Base-by-base conservation (phyloP, 2,329 filamentous ascomycete species). In the Fusarium clavum region DNA sequence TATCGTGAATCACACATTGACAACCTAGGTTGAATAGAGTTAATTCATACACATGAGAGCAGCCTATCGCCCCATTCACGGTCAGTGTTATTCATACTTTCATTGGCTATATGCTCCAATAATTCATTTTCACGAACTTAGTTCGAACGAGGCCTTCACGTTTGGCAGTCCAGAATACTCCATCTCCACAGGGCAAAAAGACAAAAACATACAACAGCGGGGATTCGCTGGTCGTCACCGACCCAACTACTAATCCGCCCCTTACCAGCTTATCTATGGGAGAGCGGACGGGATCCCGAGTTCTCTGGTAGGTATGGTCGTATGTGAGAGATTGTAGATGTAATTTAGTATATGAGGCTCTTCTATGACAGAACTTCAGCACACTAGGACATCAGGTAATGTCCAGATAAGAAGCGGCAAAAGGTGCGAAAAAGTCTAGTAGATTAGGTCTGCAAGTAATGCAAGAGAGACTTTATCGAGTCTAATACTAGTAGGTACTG, bases 141-240 rank as follows among this genome's bases (percentile, higher is more conserved):
- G 27, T 27, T 16, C 13, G 13, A 20, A 10, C 11, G 11, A 5
- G 14, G 7, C 34, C 24, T 27, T 38, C 24, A 53, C 22, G 10
- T 2, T 53, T 22, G 24, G 9, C 10, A 38, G 34, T n/a, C 34
- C 4, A n/a, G 3, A n/a, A 38, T 38, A n/a, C 34, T 38, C 34
- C n/a, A 18, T 43, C 10, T 10, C 9, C 24, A 8, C 24, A 43
- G 13, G 22, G 25, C 14, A 18, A 52, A 41, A 40, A 52, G 32
- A 6, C 3, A 12, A 51, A 38, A 51, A 51, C 48, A 51, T 51
- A 51, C 48, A 51, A 51, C 48, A 51, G 48, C 48, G 30, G 48
- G 48, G 47, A 51, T 51, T 51, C 47, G 47, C 47, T 51, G 47
- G 47, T 51, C 47, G 47, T 51, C 47, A 51, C 47, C 30, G 47